phyloP scores from a whole-genome alignment of 148 eudicot genomes.

The Vaccinium corymbosum region DNA sequence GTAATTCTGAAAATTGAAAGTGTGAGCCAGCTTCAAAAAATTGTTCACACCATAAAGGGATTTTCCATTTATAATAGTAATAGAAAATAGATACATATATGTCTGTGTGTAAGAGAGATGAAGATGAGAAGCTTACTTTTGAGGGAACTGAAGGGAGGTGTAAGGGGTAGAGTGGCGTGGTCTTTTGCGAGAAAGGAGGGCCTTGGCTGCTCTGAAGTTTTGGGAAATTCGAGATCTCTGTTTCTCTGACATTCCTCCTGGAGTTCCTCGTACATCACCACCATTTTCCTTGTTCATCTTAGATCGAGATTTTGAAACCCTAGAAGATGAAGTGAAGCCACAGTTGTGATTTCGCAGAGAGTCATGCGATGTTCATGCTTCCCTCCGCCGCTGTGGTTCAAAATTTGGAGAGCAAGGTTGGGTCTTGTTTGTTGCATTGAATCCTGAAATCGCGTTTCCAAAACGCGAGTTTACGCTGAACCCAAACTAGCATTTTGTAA shows the following conservation, averaged over 20 bases:
- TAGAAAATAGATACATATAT: neutral
- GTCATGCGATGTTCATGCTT: neutral
- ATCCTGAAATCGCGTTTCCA: too few species aligned
- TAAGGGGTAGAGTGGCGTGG: constrained; percentile 29
- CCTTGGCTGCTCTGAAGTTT: constrained; percentile 76
- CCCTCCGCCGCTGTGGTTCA: neutral
- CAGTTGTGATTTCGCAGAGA: neutral
- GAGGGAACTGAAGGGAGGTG: constrained; percentile 21
- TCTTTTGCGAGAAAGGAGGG: constrained; percentile 67
- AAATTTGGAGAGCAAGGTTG: neutral
- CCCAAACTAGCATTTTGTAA: too few species aligned
- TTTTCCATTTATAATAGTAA: too few species aligned
- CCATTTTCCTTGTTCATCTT: constrained; percentile 33
- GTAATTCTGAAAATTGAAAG: too few species aligned
- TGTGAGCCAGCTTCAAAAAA: too few species aligned
- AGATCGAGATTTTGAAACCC: neutral
- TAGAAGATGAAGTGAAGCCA: neutral
- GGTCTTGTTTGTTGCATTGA: neutral
- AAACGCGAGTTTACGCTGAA: too few species aligned
- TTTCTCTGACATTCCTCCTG: constrained; percentile 46
- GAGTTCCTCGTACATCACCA: neutral
- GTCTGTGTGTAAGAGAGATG: neutral
- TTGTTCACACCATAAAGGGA: too few species aligned
- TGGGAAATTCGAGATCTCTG: constrained; percentile 71
- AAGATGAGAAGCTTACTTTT: constrained; percentile 15